Evolutionary conservation across 352 stramenopile genomes (phyloP).

Genomic region (Phytopythium vexans): DNA sequence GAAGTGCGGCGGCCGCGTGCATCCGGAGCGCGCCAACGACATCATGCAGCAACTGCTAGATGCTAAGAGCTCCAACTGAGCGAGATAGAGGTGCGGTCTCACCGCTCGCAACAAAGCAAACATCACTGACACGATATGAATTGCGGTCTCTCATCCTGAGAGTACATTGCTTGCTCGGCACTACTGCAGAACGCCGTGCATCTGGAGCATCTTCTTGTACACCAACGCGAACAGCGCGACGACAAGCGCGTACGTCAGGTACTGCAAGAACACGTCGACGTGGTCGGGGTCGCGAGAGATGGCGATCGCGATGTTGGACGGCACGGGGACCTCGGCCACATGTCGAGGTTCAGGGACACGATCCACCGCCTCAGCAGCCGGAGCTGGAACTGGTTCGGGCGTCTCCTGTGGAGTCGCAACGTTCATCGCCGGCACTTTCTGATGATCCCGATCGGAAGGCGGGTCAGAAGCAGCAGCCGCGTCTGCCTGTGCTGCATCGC

Average conservation of each 20-base stretch:
- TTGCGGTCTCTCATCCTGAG: background rate
- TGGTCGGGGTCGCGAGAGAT: constrained; percentile 32
- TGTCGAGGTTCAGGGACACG: no score
- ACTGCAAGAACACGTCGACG: constrained; percentile 67
- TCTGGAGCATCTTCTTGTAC: constrained; percentile 81
- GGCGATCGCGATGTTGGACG: no score
- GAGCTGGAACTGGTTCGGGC: no score
- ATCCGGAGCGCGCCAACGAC: constrained; percentile 71
- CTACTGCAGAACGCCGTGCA: constrained; percentile 60
- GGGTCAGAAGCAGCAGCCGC: no score
- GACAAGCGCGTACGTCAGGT: constrained; percentile 58
- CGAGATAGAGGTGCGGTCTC: no score
- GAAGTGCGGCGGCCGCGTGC: constrained; percentile 81
- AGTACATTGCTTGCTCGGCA: constrained; percentile 6
- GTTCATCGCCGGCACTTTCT: no score
- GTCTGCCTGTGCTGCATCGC: constrained; percentile 3
- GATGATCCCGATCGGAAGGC: no score
- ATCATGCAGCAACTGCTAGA: constrained; percentile 59
- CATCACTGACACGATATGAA: background rate
- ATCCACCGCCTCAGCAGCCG: no score
- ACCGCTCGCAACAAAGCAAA: no score
- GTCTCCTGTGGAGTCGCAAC: no score
- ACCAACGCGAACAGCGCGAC: constrained; percentile 69
- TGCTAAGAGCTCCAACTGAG: constrained; percentile 22
- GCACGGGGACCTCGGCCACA: no score